phyloP scores from a whole-genome alignment of 2,329 filamentous ascomycete genomes.

The Exophiala sp. region DNA sequence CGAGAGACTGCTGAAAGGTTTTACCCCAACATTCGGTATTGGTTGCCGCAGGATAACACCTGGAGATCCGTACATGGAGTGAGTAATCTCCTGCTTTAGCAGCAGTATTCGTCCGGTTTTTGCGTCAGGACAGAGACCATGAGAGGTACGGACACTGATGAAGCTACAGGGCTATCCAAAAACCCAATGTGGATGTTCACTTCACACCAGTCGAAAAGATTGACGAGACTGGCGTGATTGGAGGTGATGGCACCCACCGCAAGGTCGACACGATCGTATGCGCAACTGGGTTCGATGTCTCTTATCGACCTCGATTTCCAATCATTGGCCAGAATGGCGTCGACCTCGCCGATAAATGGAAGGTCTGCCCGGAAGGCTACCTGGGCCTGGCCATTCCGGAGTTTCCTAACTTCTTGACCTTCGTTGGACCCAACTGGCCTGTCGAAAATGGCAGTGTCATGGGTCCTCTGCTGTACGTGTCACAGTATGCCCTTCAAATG shows the following conservation, averaged over 20 bases:
- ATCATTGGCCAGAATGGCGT: conserved; percentile 37
- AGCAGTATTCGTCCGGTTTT: not conserved
- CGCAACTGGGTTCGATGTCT: conserved; percentile 43
- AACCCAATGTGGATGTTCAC: conserved; percentile 50
- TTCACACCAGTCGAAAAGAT: conserved; percentile 46
- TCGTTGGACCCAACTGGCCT: conserved; percentile 36
- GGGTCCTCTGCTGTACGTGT: conserved; percentile 41
- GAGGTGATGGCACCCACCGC: conserved; percentile 34
- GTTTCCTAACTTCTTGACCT: conserved; percentile 29
- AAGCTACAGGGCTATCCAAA: conserved; percentile 41
- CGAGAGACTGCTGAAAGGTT: conserved; percentile 47
- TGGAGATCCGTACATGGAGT: conserved; percentile 50
- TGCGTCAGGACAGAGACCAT: not conserved
- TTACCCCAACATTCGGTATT: conserved; percentile 45
- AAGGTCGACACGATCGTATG: conserved; percentile 36
- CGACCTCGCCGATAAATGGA: conserved; percentile 47
- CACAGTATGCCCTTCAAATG: conserved; percentile 38
- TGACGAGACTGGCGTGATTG: conserved; percentile 43
- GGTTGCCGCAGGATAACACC: conserved; percentile 48
- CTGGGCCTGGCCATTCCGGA: conserved; percentile 30
- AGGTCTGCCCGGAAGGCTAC: conserved; percentile 30
- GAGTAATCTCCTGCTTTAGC: not conserved
- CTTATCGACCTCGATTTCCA: conserved; percentile 43
- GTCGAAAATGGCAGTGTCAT: conserved; percentile 48
- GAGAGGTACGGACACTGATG: not conserved